These are phyloP conservation scores for Populus davidiana DNA, from an alignment of 345 rosid species.

Conservation along the genomic window DNA sequence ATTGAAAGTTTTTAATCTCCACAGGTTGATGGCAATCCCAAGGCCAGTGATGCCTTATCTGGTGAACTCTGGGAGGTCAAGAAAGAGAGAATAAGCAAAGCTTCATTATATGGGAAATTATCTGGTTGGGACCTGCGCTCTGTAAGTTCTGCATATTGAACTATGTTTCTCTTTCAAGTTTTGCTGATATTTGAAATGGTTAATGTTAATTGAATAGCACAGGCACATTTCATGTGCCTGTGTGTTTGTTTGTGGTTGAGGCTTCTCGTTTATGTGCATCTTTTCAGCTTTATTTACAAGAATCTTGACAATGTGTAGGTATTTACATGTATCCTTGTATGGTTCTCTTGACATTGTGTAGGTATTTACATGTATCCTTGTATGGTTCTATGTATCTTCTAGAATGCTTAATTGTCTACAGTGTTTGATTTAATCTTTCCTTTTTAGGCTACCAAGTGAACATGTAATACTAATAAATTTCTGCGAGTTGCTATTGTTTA, in stretches of 20 bases:
- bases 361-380: background rate
- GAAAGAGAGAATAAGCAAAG: slow-evolving; percentile 84
- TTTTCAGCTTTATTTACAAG: background rate
- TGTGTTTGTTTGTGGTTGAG: background rate
- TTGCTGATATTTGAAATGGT: background rate
- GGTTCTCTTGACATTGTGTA: background rate
- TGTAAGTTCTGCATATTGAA: slow-evolving; percentile 56
- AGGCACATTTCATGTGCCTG: background rate
- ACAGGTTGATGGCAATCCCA: slow-evolving; percentile 77
- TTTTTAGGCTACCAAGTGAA: background rate
- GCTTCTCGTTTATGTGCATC: background rate
- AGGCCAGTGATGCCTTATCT: slow-evolving; percentile 89
- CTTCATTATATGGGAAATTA: slow-evolving; percentile 73
- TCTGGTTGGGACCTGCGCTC: slow-evolving; percentile 97
- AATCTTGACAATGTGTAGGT: background rate
- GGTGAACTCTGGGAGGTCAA: slow-evolving; percentile 92
- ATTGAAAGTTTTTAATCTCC: slow-evolving; percentile 5
- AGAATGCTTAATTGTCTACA: background rate
- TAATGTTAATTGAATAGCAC: background rate
- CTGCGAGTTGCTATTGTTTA: background rate
- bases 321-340: background rate
- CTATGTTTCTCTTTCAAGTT: background rate
- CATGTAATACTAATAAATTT: slow-evolving; percentile 11
- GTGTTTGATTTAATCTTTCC: slow-evolving; percentile 2
- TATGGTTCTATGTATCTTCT: background rate